Evolutionary conservation across 1,284 basidiomycete species (phyloP).

Genomic region (Ceratorhiza oryzae-sativae): DNA sequence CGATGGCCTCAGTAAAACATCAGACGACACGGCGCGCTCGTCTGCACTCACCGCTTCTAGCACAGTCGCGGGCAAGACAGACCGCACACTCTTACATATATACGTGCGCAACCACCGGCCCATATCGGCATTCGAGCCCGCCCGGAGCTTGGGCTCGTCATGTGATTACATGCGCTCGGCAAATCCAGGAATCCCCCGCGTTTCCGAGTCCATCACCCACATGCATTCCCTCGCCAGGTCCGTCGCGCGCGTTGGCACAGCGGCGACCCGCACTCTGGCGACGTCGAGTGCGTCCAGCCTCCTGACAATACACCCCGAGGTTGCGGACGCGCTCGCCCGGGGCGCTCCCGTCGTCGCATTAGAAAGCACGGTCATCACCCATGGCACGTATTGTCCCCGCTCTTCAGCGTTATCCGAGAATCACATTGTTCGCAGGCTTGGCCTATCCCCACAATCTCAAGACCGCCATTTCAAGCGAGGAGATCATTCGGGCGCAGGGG

Average conservation of each 20-base stretch:
- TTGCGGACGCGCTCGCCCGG: constrained; percentile 72
- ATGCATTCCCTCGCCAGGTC: constrained; percentile 27
- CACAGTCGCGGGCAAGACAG: neutral
- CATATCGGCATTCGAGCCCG: neutral
- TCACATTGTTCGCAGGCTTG: constrained; percentile 58
- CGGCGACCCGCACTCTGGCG: neutral
- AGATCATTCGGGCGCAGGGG: constrained; percentile 77
- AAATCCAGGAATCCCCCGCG: constrained; percentile 24
- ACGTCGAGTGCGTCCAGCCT: constrained; percentile 11
- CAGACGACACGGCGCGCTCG: constrained; percentile 17
- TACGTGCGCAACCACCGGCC: neutral
- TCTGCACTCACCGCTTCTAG: constrained; percentile 7
- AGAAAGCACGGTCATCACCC: constrained; percentile 87
- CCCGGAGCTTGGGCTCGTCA: constrained; percentile 24
- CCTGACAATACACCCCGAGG: constrained; percentile 67
- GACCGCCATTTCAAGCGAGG: constrained; percentile 77
- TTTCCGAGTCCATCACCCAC: neutral
- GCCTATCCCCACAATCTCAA: constrained; percentile 80
- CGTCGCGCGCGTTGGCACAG: constrained; percentile 6
- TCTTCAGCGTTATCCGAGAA: constrained; percentile 38
- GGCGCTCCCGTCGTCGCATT: constrained; percentile 57
- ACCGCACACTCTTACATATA: neutral
- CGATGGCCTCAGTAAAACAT: constrained; percentile 30
- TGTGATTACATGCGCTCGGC: constrained; percentile 21
- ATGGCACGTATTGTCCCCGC: constrained; percentile 57